Base-by-base conservation (phyloP, 2,329 filamentous ascomycete genomes). In the Microcyclospora pomicola region DNA sequence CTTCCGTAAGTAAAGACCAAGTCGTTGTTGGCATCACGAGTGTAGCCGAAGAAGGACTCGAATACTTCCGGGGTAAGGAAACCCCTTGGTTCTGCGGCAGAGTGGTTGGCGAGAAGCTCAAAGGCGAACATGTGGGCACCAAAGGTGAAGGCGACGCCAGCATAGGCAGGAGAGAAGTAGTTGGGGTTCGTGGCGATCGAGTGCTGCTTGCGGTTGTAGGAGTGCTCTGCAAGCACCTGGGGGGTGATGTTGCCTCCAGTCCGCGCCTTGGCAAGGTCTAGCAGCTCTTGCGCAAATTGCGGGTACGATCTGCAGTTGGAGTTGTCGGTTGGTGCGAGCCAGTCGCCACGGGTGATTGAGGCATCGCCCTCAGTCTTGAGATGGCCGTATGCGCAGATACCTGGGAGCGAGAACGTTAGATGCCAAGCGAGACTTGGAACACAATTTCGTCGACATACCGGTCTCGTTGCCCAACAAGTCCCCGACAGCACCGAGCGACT, bases 41-140 rank as follows among this genome's bases (percentile, higher is more conserved):
- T 46, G 46, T 51, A 51, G 9, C 44, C 43, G 36, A 49, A 51
- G 31, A 42, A 44, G 10, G 38, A 27, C 46, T 43, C 42, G 36
- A 49, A 50, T 15, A 46, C 39, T 11, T 45, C 43, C 16, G 39
- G 43, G 14, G 46, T 45, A 10, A 51, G 36, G 39, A 49, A 39
- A 15, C 49, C 49, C 11, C 43, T 38, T 10, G 49, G 49, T 7
- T 50, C 28, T 27, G 45, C 45, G 7, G 48, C 45, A 15, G 48
- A 49, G 48, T 50, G 49, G 39, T 51, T 51, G 33, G 48, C 45
- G 5, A 51, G 32, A 9, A 51, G 39, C 27, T 46, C 40, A 16
- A 40, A 47, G 14, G 49, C 46, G 36, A 51, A 51, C 49, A 51
- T 51, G 43, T 51, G 49, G 5, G 49, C 49, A 19, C 49, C 49